Base-by-base conservation (phyloP, 768 basidiomycete species). In the Boletus reticuloceps region DNA sequence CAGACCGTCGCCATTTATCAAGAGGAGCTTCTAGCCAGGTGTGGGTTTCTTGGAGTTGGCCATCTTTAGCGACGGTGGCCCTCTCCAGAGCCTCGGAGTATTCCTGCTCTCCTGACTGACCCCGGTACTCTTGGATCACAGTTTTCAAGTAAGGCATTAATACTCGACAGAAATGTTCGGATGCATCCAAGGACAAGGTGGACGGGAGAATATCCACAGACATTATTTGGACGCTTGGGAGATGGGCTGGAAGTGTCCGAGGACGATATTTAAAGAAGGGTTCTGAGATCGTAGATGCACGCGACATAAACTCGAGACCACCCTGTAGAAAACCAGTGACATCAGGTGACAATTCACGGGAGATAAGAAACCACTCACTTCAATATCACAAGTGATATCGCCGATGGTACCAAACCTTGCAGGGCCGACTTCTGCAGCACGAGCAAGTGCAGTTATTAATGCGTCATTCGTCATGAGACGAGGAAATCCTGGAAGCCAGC, bases 151-250 rank as follows among this genome's bases (percentile, higher is more conserved):
- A 94, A 4, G 88, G 88, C 53, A 79, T 53, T 17, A 95, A 73
- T 10, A 75, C 80, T 3, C 70, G 64, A 10, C 88, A 89, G 70
- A 97, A 97, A 55, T 89, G 84, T 22, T 76, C 64, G 2, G 90
- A 91, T 8, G 94, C 88, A 58, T 96, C 93, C 52, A 83, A 73
- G 2, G 94, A 90, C 25, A 98, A 78, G 53, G 88, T 82, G 0
- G 94, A 81, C 0, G 94, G 94, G 5, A 97, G 81, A 61, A 96
- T 97, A 65, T 98, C 94, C 48, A 95, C 88, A 0, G 90, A 82
- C 83, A 94, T 94, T 61, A 96, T 84, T 51, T 88, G 84, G 38
- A 83, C 79, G n/a, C 75, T 72, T 0, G 83, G 83, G 13, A 84
- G 75, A 50, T 81, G 66, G 3, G 69, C 60, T 0, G 79, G 74